phyloP scores from a whole-genome alignment of 495 filamentous ascomycete species.

The Penicillium cataractarum region DNA sequence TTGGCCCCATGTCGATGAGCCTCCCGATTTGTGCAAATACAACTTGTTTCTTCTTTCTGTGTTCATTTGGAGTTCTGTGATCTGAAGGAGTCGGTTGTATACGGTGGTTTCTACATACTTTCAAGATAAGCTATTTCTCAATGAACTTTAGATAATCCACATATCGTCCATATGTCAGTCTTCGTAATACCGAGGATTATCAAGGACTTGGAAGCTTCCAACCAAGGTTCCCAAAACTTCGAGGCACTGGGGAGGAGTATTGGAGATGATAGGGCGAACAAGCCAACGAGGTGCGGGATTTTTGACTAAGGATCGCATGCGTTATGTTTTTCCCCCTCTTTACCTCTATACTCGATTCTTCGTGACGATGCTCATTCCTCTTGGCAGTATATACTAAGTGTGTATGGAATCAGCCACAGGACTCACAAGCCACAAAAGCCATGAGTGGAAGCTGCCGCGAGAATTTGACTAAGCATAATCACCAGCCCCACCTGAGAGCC shows the following conservation, averaged over 20 bases:
- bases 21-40: constrained; percentile 24
- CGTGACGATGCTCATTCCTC: not conserved
- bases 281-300: not conserved
- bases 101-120: not conserved
- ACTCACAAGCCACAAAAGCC: not conserved
- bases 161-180: not conserved
- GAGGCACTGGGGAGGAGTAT: too few species aligned
- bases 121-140: not conserved
- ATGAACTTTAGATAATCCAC: constrained; percentile 1
- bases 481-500: too few species aligned
- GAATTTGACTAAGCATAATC: not conserved
- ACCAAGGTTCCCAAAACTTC: too few species aligned
- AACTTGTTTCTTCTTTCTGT: constrained; percentile 11
- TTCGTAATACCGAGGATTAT: not conserved
- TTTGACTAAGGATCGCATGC: too few species aligned
- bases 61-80: constrained; percentile 10
- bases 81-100: constrained; percentile 11
- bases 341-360: not conserved
- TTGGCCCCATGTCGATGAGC: constrained; percentile 5
- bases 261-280: too few species aligned
- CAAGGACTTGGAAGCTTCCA: too few species aligned
- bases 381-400: not conserved
- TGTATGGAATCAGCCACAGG: not conserved
- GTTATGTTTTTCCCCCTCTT: not conserved
- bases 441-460: not conserved